phyloP scores from a whole-genome alignment of 2,329 filamentous ascomycete genomes.

The Cladorrhinum sp. region DNA sequence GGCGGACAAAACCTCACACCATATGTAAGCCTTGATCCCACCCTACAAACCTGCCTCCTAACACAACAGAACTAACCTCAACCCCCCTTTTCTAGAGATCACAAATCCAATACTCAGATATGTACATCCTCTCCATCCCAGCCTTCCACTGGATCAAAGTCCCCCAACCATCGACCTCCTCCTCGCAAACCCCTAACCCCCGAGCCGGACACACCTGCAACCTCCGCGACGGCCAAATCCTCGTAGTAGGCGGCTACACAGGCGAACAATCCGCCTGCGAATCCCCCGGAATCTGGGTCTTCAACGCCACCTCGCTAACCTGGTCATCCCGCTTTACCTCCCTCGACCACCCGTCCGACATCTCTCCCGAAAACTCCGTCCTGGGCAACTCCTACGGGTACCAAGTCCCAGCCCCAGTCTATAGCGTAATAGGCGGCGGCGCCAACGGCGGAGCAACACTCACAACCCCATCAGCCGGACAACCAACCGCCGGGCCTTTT shows the following conservation, averaged over 20 bases:
- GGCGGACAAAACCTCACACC: constrained; percentile 72
- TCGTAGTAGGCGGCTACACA: constrained; percentile 68
- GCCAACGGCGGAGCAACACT: constrained; percentile 51
- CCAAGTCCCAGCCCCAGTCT: constrained; percentile 59
- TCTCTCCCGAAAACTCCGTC: constrained; percentile 49
- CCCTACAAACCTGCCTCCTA: neutral
- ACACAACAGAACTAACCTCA: constrained; percentile 13
- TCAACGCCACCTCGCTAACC: constrained; percentile 62
- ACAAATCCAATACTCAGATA: constrained; percentile 63
- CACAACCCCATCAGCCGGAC: constrained; percentile 59
- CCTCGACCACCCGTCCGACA: constrained; percentile 46
- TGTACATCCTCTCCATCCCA: constrained; percentile 72
- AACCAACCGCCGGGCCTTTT: constrained; percentile 65
- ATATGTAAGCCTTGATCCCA: constrained; percentile 38
- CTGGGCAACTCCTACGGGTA: constrained; percentile 62
- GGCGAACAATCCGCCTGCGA: constrained; percentile 61
- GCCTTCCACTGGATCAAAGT: constrained; percentile 72
- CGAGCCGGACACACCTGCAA: constrained; percentile 68
- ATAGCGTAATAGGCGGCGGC: constrained; percentile 41
- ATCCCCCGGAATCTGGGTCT: constrained; percentile 67
- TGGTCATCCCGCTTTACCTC: constrained; percentile 64
- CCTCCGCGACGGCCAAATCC: constrained; percentile 67
- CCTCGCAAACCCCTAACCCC: constrained; percentile 52
- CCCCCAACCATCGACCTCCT: constrained; percentile 36
- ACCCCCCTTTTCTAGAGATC: constrained; percentile 34